Base-by-base conservation (phyloP, 1,284 basidiomycete genomes). In the Malassezia obtusa region DNA sequence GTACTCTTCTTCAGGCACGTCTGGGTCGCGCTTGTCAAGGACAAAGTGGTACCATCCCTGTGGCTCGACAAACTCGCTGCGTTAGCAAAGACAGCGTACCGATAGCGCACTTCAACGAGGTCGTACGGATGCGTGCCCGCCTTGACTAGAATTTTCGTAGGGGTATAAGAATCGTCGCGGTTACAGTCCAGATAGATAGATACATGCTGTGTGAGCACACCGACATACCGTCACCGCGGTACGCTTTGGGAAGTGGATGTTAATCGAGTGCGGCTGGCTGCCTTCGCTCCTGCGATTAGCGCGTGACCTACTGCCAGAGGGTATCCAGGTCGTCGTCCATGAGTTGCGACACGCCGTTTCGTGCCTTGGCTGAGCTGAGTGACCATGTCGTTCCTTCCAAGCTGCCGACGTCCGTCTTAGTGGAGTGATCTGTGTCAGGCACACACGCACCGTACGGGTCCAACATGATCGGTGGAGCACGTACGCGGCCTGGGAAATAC, bases 281-380 rank as follows among this genome's bases (percentile, higher is more conserved):
- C 94, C 94, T 71, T 99, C 94, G 6, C 89, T 92, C 74, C 92
- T 96, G 73, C 31, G 40, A 21, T 52, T 12, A 52, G 50, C 12
- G 24, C n/a, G 22, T 2, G 26, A 81, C 89, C 72, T 75, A 96
- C 90, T 98, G 94, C 94, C 94, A 98, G 65, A 96, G 91, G 0
- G 90, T 95, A 37, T 87, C 84, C 36, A 87, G 84, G 69, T 95
- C 86, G 21, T 82, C 81, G 65, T 96, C 90, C 14, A 83, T 80
- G 45, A 99, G 78, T 76, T 91, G 90, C 66, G 91, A 87, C 15
- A 90, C 84, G 5, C 92, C 91, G 68, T 92, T 94, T 1, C 91
- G 91, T 61, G 91, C 92, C 75, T 99, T 99, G 77, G 83, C 89
- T 0, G 87, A 90, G 17, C 90, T 95, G 8, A 98, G 89, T n/a